Percentiles rank a stretch among this genome's conserved stretches.
Evolutionary conservation across 139 green algal genomes (phyloP).

Genomic region (Closterium sp.): DNA sequence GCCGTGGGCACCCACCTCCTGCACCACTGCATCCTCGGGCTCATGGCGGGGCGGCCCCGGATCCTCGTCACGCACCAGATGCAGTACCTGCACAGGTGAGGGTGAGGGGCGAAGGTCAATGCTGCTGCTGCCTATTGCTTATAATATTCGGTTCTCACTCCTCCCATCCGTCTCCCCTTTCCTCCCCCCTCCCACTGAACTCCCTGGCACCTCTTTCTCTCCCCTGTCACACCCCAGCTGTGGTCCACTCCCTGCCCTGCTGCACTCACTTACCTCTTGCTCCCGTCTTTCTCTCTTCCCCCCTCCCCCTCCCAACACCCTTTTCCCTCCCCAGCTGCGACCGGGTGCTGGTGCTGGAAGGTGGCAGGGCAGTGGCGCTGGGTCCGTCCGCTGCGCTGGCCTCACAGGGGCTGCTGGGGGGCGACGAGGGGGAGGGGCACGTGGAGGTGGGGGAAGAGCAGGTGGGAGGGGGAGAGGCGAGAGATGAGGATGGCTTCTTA

Average conservation of each 20-base stretch:
- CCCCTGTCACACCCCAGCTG: background rate
- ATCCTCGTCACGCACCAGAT: slow-evolving; percentile 80
- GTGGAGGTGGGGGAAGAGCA: too few relatives aligned
- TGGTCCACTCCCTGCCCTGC: background rate
- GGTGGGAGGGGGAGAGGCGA: too few relatives aligned
- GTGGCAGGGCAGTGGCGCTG: background rate
- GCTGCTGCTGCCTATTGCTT: too few relatives aligned
- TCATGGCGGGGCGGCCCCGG: slow-evolving; percentile 66
- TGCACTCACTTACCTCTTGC: background rate
- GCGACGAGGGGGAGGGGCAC: too few relatives aligned
- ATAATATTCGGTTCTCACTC: background rate
- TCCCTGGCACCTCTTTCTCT: too few relatives aligned
- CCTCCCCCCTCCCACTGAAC: too few relatives aligned
- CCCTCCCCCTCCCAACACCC: too few relatives aligned
- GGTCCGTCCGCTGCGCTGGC: too few relatives aligned
- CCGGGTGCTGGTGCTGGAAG: background rate
- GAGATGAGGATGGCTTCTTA: too few relatives aligned
- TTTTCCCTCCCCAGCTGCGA: background rate
- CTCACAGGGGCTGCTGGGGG: too few relatives aligned
- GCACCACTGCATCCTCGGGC: slow-evolving; percentile 58
- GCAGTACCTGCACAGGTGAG: slow-evolving; percentile 32
- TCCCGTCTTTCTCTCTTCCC: background rate
- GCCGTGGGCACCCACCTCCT: slow-evolving; percentile 57
- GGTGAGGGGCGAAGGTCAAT: background rate
- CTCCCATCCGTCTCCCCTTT: too few relatives aligned